Conservation (phyloP, 192 early-diverging fungal species). For the Gryganskiella cystojenkinii region DNA sequence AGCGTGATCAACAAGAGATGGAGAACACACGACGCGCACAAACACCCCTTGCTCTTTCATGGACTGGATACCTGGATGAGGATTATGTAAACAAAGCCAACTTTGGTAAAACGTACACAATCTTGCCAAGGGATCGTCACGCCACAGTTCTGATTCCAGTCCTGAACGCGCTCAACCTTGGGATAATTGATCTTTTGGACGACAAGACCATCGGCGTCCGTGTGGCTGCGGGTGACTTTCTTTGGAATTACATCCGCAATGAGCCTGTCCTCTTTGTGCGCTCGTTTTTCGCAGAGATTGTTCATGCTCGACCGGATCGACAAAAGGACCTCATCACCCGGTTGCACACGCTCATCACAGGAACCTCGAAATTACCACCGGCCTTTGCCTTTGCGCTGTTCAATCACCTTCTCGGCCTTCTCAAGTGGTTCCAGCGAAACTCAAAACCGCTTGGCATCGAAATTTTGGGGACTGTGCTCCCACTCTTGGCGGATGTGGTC, state of each 20-base stretch:
- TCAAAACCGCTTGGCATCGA: conserved; percentile 50
- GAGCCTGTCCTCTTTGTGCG: conserved; percentile 65
- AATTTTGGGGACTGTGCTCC: conserved; percentile 55
- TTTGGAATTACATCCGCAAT: conserved; percentile 64
- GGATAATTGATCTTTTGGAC: conserved; percentile 61
- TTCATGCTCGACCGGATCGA: conserved; percentile 34
- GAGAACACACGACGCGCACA: conserved; percentile 54
- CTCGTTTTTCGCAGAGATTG: conserved; percentile 62
- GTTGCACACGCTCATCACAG: conserved; percentile 55
- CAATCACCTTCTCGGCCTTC: conserved; percentile 64
- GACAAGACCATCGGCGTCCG: conserved; percentile 61
- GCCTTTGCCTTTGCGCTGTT: conserved; percentile 61
- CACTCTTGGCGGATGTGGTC: conserved; percentile 61
- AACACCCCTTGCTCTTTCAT: conserved; percentile 60
- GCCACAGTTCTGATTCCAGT: conserved; percentile 54
- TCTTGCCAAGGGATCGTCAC: conserved; percentile 37
- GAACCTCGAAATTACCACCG: conserved; percentile 61
- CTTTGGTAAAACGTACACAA: conserved; percentile 28
- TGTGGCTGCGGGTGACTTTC: conserved; percentile 51
- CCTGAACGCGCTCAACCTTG: conserved; percentile 55
- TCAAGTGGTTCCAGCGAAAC: conserved; percentile 66
- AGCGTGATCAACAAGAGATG: conserved; percentile 57
- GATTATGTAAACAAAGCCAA: conserved; percentile 49
- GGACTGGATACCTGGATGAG: conserved; percentile 62
- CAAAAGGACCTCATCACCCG: conserved; percentile 56